A percentile compares a stretch with the other conserved stretches of the same genome.
These are phyloP conservation scores for Colletotrichum salicis DNA, from an alignment of 2,329 filamentous ascomycete genomes.

Conservation along the genomic window DNA sequence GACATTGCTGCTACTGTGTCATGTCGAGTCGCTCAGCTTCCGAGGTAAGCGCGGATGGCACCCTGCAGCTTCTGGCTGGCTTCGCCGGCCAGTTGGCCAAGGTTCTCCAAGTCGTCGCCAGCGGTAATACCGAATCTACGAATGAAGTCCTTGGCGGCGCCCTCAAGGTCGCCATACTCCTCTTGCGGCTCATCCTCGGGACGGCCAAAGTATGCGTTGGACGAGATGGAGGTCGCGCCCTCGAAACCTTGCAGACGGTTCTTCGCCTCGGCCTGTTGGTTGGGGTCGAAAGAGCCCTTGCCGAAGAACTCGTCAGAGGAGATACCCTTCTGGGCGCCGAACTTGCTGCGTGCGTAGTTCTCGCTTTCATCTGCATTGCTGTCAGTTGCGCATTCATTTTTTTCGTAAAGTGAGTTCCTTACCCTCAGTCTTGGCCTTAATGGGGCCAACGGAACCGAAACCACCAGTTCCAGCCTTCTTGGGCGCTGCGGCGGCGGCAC, in stretches of 20 bases:
- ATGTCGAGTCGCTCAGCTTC: constrained; percentile 55
- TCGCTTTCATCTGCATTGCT: constrained; percentile 73
- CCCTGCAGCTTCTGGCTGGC: constrained; percentile 87
- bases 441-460: constrained; percentile 85
- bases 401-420: constrained; percentile 42
- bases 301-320: constrained; percentile 99
- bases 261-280: constrained; percentile 86
- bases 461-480: constrained; percentile 77
- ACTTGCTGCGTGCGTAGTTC: constrained; percentile 86
- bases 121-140: constrained; percentile 95
- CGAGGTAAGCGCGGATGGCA: constrained; percentile 72
- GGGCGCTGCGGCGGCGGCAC: constrained; percentile 67
- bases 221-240: constrained; percentile 90
- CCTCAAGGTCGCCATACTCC: constrained; percentile 91
- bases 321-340: constrained; percentile 93
- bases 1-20: not conserved
- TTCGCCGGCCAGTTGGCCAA: constrained; percentile 84
- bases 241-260: constrained; percentile 90
- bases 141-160: constrained; percentile 95
- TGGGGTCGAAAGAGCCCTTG: constrained; percentile 85
- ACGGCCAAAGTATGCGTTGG: constrained; percentile 96
- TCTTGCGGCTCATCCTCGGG: constrained; percentile 83
- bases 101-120: constrained; percentile 93
- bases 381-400: constrained; percentile 2
- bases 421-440: constrained; percentile 78